Evolutionary conservation across 2,329 filamentous ascomycete species (phyloP).

Genomic region (Trichoderma simmonsii): DNA sequence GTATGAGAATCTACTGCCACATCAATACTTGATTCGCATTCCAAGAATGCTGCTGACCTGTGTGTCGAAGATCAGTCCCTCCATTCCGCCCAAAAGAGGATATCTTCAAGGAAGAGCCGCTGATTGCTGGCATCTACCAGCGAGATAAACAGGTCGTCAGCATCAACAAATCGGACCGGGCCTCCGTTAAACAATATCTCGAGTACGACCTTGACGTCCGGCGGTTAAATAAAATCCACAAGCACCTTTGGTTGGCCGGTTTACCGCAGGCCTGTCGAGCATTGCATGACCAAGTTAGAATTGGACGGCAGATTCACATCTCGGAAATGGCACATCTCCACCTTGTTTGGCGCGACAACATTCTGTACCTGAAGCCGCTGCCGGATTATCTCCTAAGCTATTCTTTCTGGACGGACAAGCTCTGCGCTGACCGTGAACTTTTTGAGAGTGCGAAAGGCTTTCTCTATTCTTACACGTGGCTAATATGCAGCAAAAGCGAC

Average conservation of each 20-base stretch:
- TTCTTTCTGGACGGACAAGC: not conserved
- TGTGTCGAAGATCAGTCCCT: not conserved
- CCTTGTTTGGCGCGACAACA: conserved; percentile 3
- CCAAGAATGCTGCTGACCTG: not conserved
- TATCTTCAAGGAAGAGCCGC: not conserved
- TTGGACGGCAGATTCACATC: not conserved
- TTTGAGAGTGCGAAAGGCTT: not conserved
- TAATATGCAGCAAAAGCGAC: conserved; percentile 11
- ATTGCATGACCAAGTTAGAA: not conserved
- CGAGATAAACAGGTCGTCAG: not conserved
- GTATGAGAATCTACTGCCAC: too few species aligned
- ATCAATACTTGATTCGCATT: not conserved
- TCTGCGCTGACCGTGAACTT: not conserved
- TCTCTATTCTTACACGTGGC: conserved; percentile 3
- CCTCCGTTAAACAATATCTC: not conserved
- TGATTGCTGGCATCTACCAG: not conserved
- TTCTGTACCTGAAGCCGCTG: conserved; percentile 7
- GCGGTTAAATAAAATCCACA: not conserved
- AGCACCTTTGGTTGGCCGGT: conserved; percentile 8
- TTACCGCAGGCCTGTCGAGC: not conserved
- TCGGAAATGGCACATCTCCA: conserved; percentile 4
- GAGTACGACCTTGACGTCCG: not conserved
- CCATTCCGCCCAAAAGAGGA: not conserved
- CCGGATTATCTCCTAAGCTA: not conserved
- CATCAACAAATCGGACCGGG: not conserved